Percentiles rank a stretch among this genome's conserved stretches.
These are phyloP conservation scores for Avicennia marina DNA, from an alignment of 257 asterid species.

Conservation along the genomic window DNA sequence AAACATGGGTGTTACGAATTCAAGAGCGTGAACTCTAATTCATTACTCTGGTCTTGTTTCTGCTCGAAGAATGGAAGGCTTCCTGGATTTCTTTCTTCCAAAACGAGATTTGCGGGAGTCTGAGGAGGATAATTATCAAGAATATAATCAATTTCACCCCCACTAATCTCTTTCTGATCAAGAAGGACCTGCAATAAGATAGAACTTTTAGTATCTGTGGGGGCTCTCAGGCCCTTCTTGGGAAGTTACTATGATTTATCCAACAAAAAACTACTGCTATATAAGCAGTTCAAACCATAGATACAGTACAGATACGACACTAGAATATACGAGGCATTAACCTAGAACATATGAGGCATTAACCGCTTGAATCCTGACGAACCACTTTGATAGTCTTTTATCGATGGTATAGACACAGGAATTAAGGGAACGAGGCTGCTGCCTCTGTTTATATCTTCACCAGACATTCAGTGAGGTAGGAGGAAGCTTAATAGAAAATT, in stretches of 20 bases:
- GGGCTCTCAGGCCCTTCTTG: too few species aligned
- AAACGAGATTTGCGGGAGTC: conserved; percentile 56
- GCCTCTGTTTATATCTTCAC: too few species aligned
- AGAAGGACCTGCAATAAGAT: conserved; percentile 67
- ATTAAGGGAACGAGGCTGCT: too few species aligned
- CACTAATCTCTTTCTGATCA: conserved; percentile 69
- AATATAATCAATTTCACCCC: conserved; percentile 70
- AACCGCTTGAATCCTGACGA: neutral
- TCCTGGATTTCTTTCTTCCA: conserved; percentile 80
- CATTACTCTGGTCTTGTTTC: conserved; percentile 32
- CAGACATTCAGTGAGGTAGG: neutral
- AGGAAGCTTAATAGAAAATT: neutral
- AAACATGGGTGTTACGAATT: conserved; percentile 28
- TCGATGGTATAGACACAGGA: too few species aligned
- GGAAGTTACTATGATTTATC: too few species aligned
- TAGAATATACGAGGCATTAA: too few species aligned
- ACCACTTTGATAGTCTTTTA: neutral
- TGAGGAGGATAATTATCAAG: conserved; percentile 69
- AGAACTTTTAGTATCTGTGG: neutral
- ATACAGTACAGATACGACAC: neutral
- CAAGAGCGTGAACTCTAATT: conserved; percentile 46
- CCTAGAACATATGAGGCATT: too few species aligned
- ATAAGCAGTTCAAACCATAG: too few species aligned
- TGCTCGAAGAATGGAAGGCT: conserved; percentile 49
- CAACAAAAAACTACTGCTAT: too few species aligned